Base-by-base conservation (phyloP, 176 grass and related monocot species). In the Carex littledalei region DNA sequence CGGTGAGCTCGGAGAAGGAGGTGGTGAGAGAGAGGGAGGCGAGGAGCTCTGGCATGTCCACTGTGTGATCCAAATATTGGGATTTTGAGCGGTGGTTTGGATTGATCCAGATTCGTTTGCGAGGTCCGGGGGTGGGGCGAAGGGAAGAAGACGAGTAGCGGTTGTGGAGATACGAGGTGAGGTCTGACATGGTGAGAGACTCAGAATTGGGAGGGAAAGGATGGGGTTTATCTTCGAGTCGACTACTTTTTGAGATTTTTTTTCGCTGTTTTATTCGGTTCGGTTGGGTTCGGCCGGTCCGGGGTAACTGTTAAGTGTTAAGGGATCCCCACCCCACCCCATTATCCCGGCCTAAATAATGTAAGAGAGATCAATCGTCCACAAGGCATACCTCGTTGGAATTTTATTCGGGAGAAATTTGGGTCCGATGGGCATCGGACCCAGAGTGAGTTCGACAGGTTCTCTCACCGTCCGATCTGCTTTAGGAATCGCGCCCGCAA, bases 21-120 rank as follows among this genome's bases (percentile, higher is more conserved):
- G 88, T 82, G 63, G 89, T 88, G 67, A 85, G 63, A 60, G 84
- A 89, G 60, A 98, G 85, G 17, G 81, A 85, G 8, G 58, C 39
- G 18, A 94, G 83, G 63, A 98, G 88, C 1, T 85, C 86, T 1
- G 89, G 5, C 83, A 98, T 82, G 78, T 94, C 84, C 32, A 90
- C 78, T 50, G 77, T 39, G 76, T 81, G 85, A 83, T 92, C 89
- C 78, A 88, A 31, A 77, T 81, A 92, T 39, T 81, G 81, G 18
- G 55, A 80, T 26, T 83, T 70, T 15, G 64, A 85, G 52, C 81
- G 72, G n/a, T 84, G 85, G 69, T 74, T 91, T 81, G 90, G 89
- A 81, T 89, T 88, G 45, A 87, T 3, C 88, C 89, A 91, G 84
- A 85, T 64, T 79, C 80, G 86, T 62, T 89, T 90, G 3, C 78